Percentiles rank a stretch among this genome's conserved stretches.
phyloP scores from a whole-genome alignment of 108 stramenopile species.

The Epithemia pelagica region DNA sequence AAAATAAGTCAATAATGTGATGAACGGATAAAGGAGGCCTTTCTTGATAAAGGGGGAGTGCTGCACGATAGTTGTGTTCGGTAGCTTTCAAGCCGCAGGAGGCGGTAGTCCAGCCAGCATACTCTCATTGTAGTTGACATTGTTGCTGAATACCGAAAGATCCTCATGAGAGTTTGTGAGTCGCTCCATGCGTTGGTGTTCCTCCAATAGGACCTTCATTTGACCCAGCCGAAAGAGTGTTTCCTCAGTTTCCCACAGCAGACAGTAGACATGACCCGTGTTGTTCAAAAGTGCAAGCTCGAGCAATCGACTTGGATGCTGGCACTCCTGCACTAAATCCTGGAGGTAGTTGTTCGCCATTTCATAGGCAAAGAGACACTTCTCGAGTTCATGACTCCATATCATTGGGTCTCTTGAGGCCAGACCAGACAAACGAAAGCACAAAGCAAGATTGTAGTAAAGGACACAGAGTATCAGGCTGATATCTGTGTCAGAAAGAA shows the following conservation, averaged over 20 bases:
- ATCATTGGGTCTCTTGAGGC: neutral
- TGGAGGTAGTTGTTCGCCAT: neutral
- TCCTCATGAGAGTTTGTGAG: too few relatives aligned
- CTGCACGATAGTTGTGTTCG: too few relatives aligned
- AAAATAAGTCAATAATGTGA: too few relatives aligned
- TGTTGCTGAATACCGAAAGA: neutral
- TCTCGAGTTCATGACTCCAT: neutral
- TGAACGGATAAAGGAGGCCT: too few relatives aligned
- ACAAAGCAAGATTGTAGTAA: neutral
- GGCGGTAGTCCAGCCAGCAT: neutral
- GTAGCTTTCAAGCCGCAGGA: neutral
- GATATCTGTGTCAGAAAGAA: neutral
- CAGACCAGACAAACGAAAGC: neutral
- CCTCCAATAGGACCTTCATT: neutral
- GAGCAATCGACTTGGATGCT: neutral
- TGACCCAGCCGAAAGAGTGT: neutral
- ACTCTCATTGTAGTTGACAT: neutral
- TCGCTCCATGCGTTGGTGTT: neutral
- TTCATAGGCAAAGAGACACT: neutral
- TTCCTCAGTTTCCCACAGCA: neutral
- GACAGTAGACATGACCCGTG: neutral
- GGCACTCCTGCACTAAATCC: neutral
- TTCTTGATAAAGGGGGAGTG: too few relatives aligned
- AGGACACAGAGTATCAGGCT: neutral
- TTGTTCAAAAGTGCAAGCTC: conserved; percentile 1